These are phyloP conservation scores for Posidonia oceanica DNA, from an alignment of 116 monocot genomes.

Conservation along the genomic window DNA sequence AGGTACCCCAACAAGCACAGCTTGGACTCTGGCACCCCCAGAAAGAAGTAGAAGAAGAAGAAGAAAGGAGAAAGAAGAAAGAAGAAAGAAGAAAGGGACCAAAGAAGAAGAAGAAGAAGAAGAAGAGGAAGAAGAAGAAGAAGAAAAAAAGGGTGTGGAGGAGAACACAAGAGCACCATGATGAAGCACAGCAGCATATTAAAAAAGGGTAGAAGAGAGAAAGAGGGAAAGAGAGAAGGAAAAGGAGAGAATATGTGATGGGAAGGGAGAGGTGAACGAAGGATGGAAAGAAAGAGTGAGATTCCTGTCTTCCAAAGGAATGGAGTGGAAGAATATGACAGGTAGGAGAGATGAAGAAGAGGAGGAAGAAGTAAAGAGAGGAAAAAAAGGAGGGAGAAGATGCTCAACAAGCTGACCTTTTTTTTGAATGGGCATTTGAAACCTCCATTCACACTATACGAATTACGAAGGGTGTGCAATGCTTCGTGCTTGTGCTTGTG, in stretches of 20 bases:
- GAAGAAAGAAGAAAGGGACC: background rate
- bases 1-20: no score
- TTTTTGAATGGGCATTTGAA: no score
- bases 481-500: no score
- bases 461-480: no score
- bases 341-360: background rate
- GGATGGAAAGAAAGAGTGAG: slow-evolving; percentile 6
- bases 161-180: background rate
- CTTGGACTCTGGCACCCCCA: no score
- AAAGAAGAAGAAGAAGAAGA: background rate
- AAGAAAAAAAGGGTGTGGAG: background rate
- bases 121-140: background rate
- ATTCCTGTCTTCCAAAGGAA: slow-evolving; percentile 17
- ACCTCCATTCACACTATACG: no score
- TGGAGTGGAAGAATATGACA: background rate
- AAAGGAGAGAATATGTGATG: slow-evolving; percentile 9
- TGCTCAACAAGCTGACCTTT: no score
- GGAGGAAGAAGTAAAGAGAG: no score
- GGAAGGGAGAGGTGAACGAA: slow-evolving; percentile 11
- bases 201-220: slow-evolving; percentile 5
- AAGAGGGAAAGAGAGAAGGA: slow-evolving; percentile 3
- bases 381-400: no score
- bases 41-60: background rate
- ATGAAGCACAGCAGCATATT: slow-evolving; percentile 3
- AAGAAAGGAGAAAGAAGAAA: background rate